Evolutionary conservation across 179 eudicot species (phyloP), one percentile per base, ranked within the genome.

Genomic region (Camellia oleifera): DNA sequence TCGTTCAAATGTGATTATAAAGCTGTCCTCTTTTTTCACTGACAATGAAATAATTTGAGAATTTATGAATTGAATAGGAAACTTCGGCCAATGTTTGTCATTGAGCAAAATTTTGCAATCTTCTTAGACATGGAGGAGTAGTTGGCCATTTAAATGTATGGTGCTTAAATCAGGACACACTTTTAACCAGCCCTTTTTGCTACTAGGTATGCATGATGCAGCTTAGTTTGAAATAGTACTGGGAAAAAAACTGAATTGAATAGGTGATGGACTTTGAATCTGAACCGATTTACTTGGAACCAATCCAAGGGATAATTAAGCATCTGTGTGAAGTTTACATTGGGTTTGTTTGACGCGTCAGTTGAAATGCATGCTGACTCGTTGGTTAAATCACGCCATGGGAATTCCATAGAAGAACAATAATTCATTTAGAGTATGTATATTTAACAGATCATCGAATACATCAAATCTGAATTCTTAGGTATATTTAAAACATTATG

Each of bases 161-260:
- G 12, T 48, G 57, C 74, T 70, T 32, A 69, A 23, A 69, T 69
- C 50, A 68, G 72, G 18, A 69, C 72, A 50, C 58, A 20, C 3
- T 48, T 10, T 48, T 50, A 18, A 40, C 53, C 53, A 48, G 8
- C 58, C 74, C 58, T 4, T 71, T 71, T 71, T 50, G 74, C 58
- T 71, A 13, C 44, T 72, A 0, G 60, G 3, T 13, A 56, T 52
- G 40, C 40, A 32, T 32, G 40, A 32, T 32, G 60, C 15, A 18
- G 75, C 11, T 56, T 56, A 6, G 44, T 53, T 67, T 67, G 48
- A 32, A 32, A 67, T 67, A 32, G 50, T 67, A 0, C 7, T 4
- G 13, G 46, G n/a, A 6, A 15, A 17, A 32, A 45, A 45, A 69
- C 56, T 44, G 53, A 45, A 45, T 45, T 45, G 73, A 69, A 18